Evolutionary conservation across 257 asterid species (phyloP), one percentile per base, ranked within the genome.

Genomic region (Linaria vulgaris): DNA sequence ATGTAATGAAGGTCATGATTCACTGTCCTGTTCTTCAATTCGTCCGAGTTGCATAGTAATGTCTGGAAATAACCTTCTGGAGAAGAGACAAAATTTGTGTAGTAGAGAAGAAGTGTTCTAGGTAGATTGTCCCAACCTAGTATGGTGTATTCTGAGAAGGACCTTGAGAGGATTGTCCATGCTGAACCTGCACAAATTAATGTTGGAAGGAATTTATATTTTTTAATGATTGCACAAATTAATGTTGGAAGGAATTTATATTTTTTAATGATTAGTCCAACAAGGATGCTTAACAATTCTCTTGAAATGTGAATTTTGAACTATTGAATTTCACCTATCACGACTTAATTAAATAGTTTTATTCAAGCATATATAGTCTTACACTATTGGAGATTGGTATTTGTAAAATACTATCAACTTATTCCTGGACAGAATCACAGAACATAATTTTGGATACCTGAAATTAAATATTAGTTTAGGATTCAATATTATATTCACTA

Each of bases 1-100:
- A 90, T 90, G 87, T 83, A 85, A 56, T 87, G 97, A 66, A 90
- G 95, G 34, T 90, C 97, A 48, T 85, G 94, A 82, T 85, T 87
- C 15, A 87, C 67, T 12, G 88, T 80, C 3, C 66, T 87, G 88
- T 80, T 87, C 63, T 72, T 87, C 80, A 78, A 87, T 21, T 72
- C 71, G 4, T 79, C 61, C 1, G 96, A 90, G 76, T 87, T 90
- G 84, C 97, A 90, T 6, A 81, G 15, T 4, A 83, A 69, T 19
- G 97, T 90, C 63, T 90, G 97, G 70, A 90, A 90, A 66, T 87
- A 90, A 37, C 87, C 87, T 58, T 90, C 97, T 0, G 97, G 97
- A 0, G 97, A 85, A 3, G 97, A 90, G 24, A 90, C 95, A 30
- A 90, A 87, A 69, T 90, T 90, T 1, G 96, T 80, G 83, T 87